phyloP scores from a whole-genome alignment of 2,329 filamentous ascomycete genomes.

The Drechmeria coniospora region DNA sequence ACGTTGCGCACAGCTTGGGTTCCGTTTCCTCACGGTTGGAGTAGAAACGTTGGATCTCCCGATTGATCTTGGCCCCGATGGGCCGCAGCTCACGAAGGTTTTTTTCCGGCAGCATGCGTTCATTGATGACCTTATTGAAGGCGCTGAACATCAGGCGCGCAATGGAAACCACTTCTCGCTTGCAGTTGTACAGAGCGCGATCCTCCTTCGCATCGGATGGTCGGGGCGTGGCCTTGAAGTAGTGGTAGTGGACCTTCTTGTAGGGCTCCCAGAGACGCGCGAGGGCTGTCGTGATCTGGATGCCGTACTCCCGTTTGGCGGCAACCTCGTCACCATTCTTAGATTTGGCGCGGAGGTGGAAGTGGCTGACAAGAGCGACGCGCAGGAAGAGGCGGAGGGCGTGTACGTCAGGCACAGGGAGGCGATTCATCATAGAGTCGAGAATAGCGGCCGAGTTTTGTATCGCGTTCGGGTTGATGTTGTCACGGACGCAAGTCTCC shows the following conservation, averaged over 20 bases:
- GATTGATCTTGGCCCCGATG: conserved; percentile 20
- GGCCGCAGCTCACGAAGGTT: conserved; percentile 17
- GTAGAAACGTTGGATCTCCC: conserved; percentile 21
- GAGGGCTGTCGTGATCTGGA: conserved; percentile 35
- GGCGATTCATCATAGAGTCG: conserved; percentile 37
- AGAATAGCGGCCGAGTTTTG: conserved; percentile 49
- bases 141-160: conserved; percentile 29
- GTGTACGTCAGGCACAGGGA: conserved; percentile 30
- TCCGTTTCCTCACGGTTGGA: conserved; percentile 17
- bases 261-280: conserved; percentile 35
- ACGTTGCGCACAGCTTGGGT: conserved; percentile 13
- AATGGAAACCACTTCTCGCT: conserved; percentile 27
- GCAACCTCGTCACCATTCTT: conserved; percentile 14
- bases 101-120: conserved; percentile 21
- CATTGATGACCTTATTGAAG: conserved; percentile 26
- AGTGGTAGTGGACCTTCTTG: conserved; percentile 20
- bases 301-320: conserved; percentile 28
- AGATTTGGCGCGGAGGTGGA: conserved; percentile 18
- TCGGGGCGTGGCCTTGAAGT: conserved; percentile 13
- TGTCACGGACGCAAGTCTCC: conserved; percentile 58
- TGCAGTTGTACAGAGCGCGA: conserved; percentile 15
- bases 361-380: conserved; percentile 33
- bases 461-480: conserved; percentile 56
- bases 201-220: conserved; percentile 11
- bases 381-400: conserved; percentile 41